Base-by-base conservation (phyloP, 371 early-diverging fungal species). In the Mortierella sp. region DNA sequence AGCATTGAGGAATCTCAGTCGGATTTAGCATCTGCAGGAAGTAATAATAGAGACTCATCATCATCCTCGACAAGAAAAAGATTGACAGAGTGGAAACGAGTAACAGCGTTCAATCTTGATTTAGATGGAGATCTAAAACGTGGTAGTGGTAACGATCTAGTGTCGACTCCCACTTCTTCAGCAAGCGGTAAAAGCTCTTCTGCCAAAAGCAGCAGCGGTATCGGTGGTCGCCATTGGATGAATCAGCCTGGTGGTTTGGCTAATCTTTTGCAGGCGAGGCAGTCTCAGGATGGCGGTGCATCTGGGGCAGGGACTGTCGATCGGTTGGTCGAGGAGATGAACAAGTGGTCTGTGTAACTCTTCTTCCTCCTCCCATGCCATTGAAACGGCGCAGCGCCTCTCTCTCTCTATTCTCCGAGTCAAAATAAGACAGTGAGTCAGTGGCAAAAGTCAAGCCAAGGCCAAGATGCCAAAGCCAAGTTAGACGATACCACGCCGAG, bases 301-400 rank as follows among this genome's bases (percentile, higher is more conserved):
- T 43, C 43, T 12, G 14, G 43, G 18, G 26, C 64, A n/a, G 68
- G 55, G 45, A 74, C 55, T 45, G 68, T 70, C 10, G 79, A 79
- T 64, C 74, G 79, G 0, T 52, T 79, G 54, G 68, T 79, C 1
- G 79, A 79, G 45, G 79, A 79, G 60, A 73, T 79, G 74, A 79
- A 71, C 71, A 73, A 74, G 16, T 79, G 79, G 79, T 66, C 74
- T 9, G 79, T 79, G 39, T 79, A 66, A 43, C 14, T 43, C 14
- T 43, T 43, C 14, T 9, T 43, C 43, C 14, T 39, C 10, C 9
- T 9, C 14, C 5, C 43, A 30, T 1, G 30, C 30, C 30, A 30
- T 2, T 30, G 30, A 4, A 2, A 30, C 1, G 30, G 30, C 30
- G 30, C 30, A 30, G 30, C 30, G 4, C 30, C 30, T 30, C 30